phyloP scores from a whole-genome alignment of 768 basidiomycete genomes.

The Mycena galericulata region DNA sequence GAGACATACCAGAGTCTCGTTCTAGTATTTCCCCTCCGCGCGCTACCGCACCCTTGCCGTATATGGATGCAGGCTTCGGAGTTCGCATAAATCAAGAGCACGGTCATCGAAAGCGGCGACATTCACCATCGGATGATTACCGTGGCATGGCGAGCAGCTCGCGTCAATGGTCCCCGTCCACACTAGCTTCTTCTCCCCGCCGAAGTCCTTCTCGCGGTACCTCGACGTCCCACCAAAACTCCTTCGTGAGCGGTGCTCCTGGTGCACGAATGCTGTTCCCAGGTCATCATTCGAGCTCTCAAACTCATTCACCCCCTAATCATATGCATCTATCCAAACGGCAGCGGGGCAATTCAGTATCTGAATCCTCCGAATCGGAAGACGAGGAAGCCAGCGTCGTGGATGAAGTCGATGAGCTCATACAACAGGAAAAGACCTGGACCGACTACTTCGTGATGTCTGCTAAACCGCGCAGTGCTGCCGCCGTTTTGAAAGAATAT shows the following conservation, averaged over 20 bases:
- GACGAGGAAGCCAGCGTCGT: slow-evolving; percentile 55
- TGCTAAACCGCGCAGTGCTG: slow-evolving; percentile 54
- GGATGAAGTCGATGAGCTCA: slow-evolving; percentile 54
- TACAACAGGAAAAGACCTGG: slow-evolving; percentile 61
- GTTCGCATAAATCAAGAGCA: neutral
- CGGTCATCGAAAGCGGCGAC: slow-evolving; percentile 24
- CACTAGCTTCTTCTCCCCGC: slow-evolving; percentile 21
- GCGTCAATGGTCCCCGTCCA: slow-evolving; percentile 26
- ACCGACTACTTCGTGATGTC: slow-evolving; percentile 54
- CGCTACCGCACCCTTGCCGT: neutral
- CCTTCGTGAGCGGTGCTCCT: neutral
- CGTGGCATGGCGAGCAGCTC: slow-evolving; percentile 1
- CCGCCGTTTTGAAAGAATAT: slow-evolving; percentile 62
- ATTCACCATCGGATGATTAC: slow-evolving; percentile 18
- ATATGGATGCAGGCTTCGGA: neutral
- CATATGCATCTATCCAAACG: neutral
- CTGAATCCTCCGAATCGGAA: slow-evolving; percentile 47
- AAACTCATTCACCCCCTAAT: neutral
- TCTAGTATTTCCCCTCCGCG: neutral
- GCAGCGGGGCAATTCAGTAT: slow-evolving; percentile 32
- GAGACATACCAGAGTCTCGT: neutral
- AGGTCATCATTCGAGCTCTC: neutral
- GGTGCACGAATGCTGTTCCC: neutral
- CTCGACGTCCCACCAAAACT: slow-evolving; percentile 5
- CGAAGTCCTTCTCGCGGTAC: slow-evolving; percentile 8